Evolutionary conservation across 2,329 filamentous ascomycete genomes (phyloP).

Genomic region (Zelopaecilomyces penicillatus): DNA sequence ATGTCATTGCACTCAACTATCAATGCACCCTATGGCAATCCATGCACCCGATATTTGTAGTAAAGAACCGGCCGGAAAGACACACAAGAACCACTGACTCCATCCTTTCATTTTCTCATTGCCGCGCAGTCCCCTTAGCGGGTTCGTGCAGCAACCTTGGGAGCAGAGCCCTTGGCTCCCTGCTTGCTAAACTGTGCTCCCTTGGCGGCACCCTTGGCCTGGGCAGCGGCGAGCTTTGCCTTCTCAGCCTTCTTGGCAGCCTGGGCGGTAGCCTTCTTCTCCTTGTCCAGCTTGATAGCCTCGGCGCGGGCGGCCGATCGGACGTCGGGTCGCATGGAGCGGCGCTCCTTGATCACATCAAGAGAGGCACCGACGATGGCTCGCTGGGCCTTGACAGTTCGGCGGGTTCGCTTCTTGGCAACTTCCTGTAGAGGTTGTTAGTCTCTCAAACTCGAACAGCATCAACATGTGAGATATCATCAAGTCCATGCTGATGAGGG

Average conservation of each 20-base stretch:
- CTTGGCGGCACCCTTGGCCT: slow-evolving; percentile 67
- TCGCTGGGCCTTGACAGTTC: slow-evolving; percentile 97
- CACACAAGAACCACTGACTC: slow-evolving; percentile 33
- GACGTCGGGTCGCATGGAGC: slow-evolving; percentile 87
- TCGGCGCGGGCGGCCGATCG: slow-evolving; percentile 80
- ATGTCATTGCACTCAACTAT: slow-evolving; percentile 31
- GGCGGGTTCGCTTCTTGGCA: slow-evolving; percentile 98
- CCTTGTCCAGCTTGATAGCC: slow-evolving; percentile 97
- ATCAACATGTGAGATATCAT: no score
- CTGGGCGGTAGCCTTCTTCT: slow-evolving; percentile 85
- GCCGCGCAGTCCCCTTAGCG: slow-evolving; percentile 44
- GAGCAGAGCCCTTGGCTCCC: slow-evolving; percentile 81
- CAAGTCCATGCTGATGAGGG: no score
- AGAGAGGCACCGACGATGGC: slow-evolving; percentile 98
- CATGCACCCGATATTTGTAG: slow-evolving; percentile 33
- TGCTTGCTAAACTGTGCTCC: slow-evolving; percentile 86
- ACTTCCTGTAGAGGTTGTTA: slow-evolving; percentile 69
- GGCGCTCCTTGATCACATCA: slow-evolving; percentile 99
- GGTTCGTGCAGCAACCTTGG: slow-evolving; percentile 78
- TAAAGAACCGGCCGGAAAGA: slow-evolving; percentile 34
- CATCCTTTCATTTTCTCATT: slow-evolving; percentile 13
- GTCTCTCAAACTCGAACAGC: slow-evolving; percentile 15
- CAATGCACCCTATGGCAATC: slow-evolving; percentile 35
- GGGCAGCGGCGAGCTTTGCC: slow-evolving; percentile 76
- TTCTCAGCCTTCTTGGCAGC: slow-evolving; percentile 98